Percentiles rank a stretch among this genome's conserved stretches.
Conservation (phyloP, 2,329 filamentous ascomycete genomes). For the Calonectria honghensis region DNA sequence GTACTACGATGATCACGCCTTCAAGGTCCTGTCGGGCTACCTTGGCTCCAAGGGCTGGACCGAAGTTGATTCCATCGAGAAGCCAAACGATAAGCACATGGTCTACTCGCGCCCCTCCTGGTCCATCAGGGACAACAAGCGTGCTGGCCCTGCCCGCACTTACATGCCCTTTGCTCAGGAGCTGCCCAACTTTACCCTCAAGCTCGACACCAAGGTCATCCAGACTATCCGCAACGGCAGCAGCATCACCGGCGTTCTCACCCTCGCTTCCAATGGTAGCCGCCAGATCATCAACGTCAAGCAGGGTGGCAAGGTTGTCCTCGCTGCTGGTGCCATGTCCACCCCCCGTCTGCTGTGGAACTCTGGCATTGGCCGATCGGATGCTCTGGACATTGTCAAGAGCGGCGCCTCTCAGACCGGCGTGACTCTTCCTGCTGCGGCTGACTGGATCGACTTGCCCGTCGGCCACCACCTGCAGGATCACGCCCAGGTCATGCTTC, state of each 20-base stretch:
- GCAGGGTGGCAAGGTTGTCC: constrained; percentile 68
- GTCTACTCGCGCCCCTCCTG: constrained; percentile 80
- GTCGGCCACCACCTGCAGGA: constrained; percentile 76
- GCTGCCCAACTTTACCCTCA: constrained; percentile 79
- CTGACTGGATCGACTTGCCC: constrained; percentile 73
- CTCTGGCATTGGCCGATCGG: constrained; percentile 77
- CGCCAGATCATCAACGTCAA: constrained; percentile 55
- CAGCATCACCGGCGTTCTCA: constrained; percentile 78
- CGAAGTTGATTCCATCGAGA: constrained; percentile 77
- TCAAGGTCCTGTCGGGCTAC: constrained; percentile 75
- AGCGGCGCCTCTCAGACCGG: constrained; percentile 63
- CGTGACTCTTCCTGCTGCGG: constrained; percentile 69
- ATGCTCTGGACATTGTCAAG: constrained; percentile 73
- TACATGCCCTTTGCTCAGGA: constrained; percentile 78
- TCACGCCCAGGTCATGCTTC: constrained; percentile 65
- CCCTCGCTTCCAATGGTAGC: constrained; percentile 70
- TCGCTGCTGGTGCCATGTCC: constrained; percentile 76
- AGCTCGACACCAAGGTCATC: constrained; percentile 78
- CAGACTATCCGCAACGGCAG: constrained; percentile 78
- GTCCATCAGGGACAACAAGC: constrained; percentile 80
- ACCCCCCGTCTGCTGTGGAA: constrained; percentile 50
- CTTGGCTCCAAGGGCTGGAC: constrained; percentile 77
- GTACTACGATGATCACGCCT: constrained; percentile 79
- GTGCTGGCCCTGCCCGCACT: constrained; percentile 81
- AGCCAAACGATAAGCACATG: constrained; percentile 78